phyloP scores from a whole-genome alignment of 495 filamentous ascomycete genomes.

The Penicillium canariense region DNA sequence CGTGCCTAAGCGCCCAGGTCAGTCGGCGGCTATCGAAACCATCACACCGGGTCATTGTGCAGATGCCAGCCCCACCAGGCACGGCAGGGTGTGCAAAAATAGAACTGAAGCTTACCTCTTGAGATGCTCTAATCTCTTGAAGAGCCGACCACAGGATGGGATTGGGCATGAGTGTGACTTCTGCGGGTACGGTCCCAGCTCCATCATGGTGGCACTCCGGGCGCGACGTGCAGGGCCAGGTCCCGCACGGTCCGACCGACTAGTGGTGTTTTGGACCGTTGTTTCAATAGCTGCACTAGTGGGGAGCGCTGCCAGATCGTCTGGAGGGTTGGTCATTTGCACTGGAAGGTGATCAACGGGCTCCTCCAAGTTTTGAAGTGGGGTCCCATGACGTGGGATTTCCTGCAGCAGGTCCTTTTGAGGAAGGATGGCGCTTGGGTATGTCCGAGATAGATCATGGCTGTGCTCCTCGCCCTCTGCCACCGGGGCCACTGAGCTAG shows the following conservation, averaged over 20 bases:
- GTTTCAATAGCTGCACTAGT: conserved; percentile 60
- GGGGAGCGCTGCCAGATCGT: conserved; percentile 65
- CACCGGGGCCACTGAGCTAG: conserved; percentile 81
- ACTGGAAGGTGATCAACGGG: conserved; percentile 70
- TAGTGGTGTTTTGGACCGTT: conserved; percentile 57
- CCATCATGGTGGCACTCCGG: conserved; percentile 93
- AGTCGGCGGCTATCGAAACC: conserved; percentile 60
- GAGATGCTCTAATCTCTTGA: conserved; percentile 98
- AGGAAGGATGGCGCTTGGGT: conserved; percentile 64
- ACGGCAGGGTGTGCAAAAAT: conserved; percentile 21
- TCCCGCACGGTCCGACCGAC: conserved; percentile 60
- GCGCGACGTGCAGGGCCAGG: conserved; percentile 80
- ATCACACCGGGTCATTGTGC: conserved; percentile 20
- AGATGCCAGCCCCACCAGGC: conserved; percentile 18
- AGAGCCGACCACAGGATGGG: conserved; percentile 91
- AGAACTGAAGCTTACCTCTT: conserved; percentile 75
- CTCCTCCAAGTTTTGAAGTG: conserved; percentile 74
- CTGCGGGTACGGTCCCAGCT: conserved; percentile 91
- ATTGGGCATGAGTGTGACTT: conserved; percentile 99
- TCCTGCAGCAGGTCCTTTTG: conserved; percentile 77
- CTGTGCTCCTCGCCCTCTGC: conserved; percentile 70
- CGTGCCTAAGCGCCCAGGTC: conserved; percentile 70
- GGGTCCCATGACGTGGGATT: conserved; percentile 85
- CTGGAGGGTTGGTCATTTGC: conserved; percentile 55
- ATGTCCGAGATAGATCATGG: conserved; percentile 62